Base-by-base conservation (phyloP, 2,329 filamentous ascomycete species). In the Epichloe baconii region DNA sequence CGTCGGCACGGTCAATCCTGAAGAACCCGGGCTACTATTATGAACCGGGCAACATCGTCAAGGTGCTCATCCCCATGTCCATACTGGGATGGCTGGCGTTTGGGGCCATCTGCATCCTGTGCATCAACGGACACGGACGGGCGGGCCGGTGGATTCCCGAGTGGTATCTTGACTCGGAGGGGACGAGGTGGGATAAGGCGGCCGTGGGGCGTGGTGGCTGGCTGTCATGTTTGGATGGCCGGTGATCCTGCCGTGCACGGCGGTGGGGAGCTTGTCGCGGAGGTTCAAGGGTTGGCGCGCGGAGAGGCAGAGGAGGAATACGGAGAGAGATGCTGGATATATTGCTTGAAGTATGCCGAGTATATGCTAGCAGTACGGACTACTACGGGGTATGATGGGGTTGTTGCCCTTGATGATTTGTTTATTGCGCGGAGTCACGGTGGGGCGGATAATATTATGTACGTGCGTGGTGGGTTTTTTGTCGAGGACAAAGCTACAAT, bases 191-290 rank as follows among this genome's bases (percentile, higher is more conserved):
- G 47, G 57, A 64, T n/a, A 57, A 55, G 42, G 47, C 55, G 4
- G 17, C 52, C 6, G 57, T 67, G 42, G 54, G 10, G 48, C 41
- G 1, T 67, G 64, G 65, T 67, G 64, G 64, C 14, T 52, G 1
- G 56, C 51, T 2, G 57, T 66, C 2, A 21, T 67, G 21, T 40
- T 66, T 38, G 52, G 61, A n/a, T 67, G 65, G 52, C 82, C 81
- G 4, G 73, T 72, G 59, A 91, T 88, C 57, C 72, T 79, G 48
- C 70, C 72, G 0, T 86, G 90, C 59, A 82, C 78, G 57, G 82
- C 85, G 60, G 82, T 74, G 31, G 94, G 77, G 71, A 93, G 91
- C 68, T 87, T 86, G 49, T 79, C 69, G 65, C 83, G 78, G 47
- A 89, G 70, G 2, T 70, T 70, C 6, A 66, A 14, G 54, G 47